Evolutionary conservation across 345 rosid genomes (phyloP).

Genomic region (Syzygium jambos): DNA sequence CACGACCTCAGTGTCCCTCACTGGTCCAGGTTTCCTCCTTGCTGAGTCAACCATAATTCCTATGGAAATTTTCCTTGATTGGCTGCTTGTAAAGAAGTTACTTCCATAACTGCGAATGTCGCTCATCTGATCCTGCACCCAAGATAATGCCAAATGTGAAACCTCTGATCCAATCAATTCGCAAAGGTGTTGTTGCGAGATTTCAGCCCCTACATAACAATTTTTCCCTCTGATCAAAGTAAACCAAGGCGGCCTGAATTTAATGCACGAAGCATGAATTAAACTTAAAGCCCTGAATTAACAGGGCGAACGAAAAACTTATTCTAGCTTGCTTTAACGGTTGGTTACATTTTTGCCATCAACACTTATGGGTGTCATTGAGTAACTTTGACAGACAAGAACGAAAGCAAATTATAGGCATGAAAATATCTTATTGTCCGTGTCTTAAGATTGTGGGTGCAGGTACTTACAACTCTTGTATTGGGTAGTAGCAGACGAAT

Average conservation of each 20-base stretch:
- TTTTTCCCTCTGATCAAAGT: neutral
- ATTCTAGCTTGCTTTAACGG: neutral
- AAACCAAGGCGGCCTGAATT: neutral
- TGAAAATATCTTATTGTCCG: too few relatives aligned
- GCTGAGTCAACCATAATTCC: slow-evolving; percentile 58
- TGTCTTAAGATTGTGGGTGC: too few relatives aligned
- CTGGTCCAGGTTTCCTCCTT: slow-evolving; percentile 25
- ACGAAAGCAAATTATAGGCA: too few relatives aligned
- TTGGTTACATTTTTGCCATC: neutral
- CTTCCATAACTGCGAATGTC: slow-evolving; percentile 52
- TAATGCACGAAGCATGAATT: neutral
- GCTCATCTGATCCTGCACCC: slow-evolving; percentile 49
- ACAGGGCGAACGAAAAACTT: neutral
- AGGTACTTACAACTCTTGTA: too few relatives aligned
- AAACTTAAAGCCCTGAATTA: neutral
- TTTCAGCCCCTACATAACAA: neutral
- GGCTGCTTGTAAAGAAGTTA: slow-evolving; percentile 48
- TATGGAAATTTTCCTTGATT: slow-evolving; percentile 72
- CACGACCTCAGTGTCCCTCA: slow-evolving; percentile 17
- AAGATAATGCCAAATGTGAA: neutral
- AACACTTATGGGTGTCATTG: neutral
- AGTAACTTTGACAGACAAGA: neutral
- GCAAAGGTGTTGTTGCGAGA: neutral
- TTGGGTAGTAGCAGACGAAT: too few relatives aligned
- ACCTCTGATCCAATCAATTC: neutral